phyloP scores from a whole-genome alignment of 2,329 filamentous ascomycete genomes.

The Fusarium sp. region DNA sequence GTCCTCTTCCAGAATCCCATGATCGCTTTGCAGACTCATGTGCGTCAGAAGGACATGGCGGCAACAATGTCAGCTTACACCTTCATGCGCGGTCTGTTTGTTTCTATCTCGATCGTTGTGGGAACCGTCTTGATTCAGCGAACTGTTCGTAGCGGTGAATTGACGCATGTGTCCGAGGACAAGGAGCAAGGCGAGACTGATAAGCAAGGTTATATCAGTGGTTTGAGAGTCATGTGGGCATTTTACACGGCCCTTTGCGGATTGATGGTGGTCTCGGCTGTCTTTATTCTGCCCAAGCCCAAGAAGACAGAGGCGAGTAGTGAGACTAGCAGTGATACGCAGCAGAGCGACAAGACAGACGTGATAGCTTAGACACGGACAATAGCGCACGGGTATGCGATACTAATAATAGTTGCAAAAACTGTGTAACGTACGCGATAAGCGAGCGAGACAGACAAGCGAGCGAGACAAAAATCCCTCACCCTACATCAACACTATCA shows the following conservation, averaged over 20 bases:
- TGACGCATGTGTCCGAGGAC: conserved; percentile 25
- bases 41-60: conserved; percentile 72
- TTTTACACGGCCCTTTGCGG: conserved; percentile 36
- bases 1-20: conserved; percentile 77
- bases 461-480: too few species aligned
- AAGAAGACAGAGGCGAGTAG: background rate
- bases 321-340: background rate
- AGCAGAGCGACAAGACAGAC: conserved; percentile 1
- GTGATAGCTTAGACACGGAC: background rate
- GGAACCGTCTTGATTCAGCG: conserved; percentile 79
- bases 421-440: too few species aligned
- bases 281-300: conserved; percentile 33
- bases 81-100: conserved; percentile 76
- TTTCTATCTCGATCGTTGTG: conserved; percentile 74
- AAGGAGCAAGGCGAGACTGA: conserved; percentile 10
- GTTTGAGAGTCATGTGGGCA: conserved; percentile 36
- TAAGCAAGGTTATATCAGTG: conserved; percentile 32
- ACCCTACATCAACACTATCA: too few species aligned
- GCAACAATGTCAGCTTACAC: conserved; percentile 74
- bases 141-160: conserved; percentile 25
- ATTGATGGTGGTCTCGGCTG: conserved; percentile 23
- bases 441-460: too few species aligned
- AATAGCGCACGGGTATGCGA: background rate
- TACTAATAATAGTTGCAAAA: background rate
- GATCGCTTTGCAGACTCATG: conserved; percentile 74